Conservation (phyloP, 129 eudicot genomes). For the Deinandra increscens region DNA sequence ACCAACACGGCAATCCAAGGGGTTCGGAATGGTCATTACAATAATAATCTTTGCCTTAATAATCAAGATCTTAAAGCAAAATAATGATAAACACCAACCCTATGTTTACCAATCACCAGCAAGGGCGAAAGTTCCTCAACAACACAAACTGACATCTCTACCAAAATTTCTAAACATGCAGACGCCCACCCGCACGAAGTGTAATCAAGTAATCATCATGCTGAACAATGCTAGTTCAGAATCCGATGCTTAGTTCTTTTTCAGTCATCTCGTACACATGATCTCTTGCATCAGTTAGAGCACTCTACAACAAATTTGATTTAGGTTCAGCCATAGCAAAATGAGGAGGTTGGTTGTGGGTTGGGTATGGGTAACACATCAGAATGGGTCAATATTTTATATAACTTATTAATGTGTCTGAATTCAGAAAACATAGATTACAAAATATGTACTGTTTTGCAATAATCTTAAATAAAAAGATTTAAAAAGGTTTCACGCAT, state of each 20-base stretch:
- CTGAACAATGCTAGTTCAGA: slow-evolving; percentile 32
- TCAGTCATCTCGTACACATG: slow-evolving; percentile 93
- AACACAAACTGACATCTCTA: slow-evolving; percentile 20
- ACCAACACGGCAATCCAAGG: background rate
- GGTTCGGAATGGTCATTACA: background rate
- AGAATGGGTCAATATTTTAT: background rate
- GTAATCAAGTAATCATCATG: background rate
- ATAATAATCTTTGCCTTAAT: slow-evolving; percentile 1
- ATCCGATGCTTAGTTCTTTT: slow-evolving; percentile 66
- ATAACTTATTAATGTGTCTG: background rate
- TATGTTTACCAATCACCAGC: background rate
- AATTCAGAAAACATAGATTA: background rate
- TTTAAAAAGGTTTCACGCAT: background rate
- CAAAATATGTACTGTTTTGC: background rate
- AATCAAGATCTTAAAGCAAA: background rate
- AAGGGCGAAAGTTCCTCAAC: slow-evolving; percentile 18
- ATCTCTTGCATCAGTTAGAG: slow-evolving; percentile 83
- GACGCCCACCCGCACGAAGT: slow-evolving; percentile 13
- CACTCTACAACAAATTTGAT: slow-evolving; percentile 60
- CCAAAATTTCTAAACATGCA: slow-evolving; percentile 46
- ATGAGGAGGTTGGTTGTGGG: background rate
- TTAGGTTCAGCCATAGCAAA: slow-evolving; percentile 2
- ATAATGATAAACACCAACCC: background rate
- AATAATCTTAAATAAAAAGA: background rate
- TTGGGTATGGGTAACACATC: background rate